Percentiles rank a stretch among this genome's conserved stretches.
Evolutionary conservation across 1,284 basidiomycete genomes (phyloP).

Genomic region (Tilletia caries): DNA sequence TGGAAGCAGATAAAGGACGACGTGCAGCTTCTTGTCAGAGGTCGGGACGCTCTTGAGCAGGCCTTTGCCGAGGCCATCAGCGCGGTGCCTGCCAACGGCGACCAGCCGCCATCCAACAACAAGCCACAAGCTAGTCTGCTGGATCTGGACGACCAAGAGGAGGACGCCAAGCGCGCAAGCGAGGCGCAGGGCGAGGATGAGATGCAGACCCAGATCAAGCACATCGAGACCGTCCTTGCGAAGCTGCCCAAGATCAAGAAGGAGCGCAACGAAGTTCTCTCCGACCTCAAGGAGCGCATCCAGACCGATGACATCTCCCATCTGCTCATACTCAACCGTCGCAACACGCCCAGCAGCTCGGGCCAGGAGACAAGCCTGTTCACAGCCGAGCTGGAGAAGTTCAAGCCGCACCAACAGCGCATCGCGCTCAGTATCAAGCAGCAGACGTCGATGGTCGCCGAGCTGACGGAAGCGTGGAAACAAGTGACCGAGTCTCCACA

Average conservation of each 20-base stretch:
- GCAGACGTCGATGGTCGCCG: constrained; percentile 66
- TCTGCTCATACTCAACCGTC: constrained; percentile 82
- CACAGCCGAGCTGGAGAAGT: constrained; percentile 90
- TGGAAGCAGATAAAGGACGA: constrained; percentile 73
- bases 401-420: constrained; percentile 81
- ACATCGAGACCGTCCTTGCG: constrained; percentile 34
- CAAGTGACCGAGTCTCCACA: constrained; percentile 64
- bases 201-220: constrained; percentile 27
- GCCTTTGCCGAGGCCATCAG: constrained; percentile 63
- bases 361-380: constrained; percentile 61
- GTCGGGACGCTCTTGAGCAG: constrained; percentile 64
- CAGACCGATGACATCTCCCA: constrained; percentile 96
- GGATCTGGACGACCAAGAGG: constrained; percentile 35
- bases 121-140: constrained; percentile 25
- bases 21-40: constrained; percentile 63
- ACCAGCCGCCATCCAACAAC: background rate
- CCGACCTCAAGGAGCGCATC: constrained; percentile 92
- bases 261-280: constrained; percentile 80
- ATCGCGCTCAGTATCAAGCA: constrained; percentile 72
- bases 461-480: constrained; percentile 30
- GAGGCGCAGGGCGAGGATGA: constrained; percentile 23
- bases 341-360: constrained; percentile 61
- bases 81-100: background rate
- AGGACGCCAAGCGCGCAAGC: constrained; percentile 15
- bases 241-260: constrained; percentile 45